phyloP scores from a whole-genome alignment of 768 basidiomycete species.

The Leccinum fibrillosum region DNA sequence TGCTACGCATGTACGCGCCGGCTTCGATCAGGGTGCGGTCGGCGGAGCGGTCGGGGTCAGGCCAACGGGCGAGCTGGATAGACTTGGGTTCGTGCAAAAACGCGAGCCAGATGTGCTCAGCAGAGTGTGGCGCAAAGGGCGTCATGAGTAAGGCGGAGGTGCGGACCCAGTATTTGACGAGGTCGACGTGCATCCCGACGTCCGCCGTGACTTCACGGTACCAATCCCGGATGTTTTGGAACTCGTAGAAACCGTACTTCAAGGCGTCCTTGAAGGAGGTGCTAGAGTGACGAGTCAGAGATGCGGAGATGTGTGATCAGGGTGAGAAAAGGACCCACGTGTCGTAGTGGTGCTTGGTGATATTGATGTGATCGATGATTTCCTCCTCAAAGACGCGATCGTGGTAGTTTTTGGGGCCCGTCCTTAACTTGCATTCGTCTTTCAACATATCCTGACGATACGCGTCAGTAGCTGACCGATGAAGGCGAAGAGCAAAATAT shows the following conservation, averaged over 20 bases:
- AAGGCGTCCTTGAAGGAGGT: too few species aligned
- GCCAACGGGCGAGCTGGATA: conserved; percentile 84
- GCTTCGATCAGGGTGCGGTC: conserved; percentile 70
- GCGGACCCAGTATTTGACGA: conserved; percentile 46
- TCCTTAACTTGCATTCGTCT: conserved; percentile 66
- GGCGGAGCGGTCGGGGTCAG: conserved; percentile 55
- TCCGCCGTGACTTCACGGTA: too few species aligned
- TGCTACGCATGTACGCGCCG: conserved; percentile 81
- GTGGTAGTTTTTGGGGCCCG: conserved; percentile 74
- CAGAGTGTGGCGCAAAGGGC: conserved; percentile 91
- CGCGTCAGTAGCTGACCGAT: neutral
- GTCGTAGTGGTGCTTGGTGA: conserved; percentile 78
- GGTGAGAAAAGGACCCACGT: conserved; percentile 41
- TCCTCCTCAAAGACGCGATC: conserved; percentile 91
- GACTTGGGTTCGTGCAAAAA: conserved; percentile 73
- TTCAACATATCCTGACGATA: conserved; percentile 71
- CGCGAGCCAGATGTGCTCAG: conserved; percentile 84
- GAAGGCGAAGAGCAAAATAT: conserved; percentile 15
- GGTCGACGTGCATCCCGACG: too few species aligned
- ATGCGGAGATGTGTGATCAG: too few species aligned
- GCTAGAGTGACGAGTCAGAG: too few species aligned
- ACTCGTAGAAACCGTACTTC: too few species aligned
- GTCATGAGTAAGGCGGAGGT: conserved; percentile 74
- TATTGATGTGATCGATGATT: conserved; percentile 79
- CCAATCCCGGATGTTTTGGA: too few species aligned